A percentile compares a stretch with the other conserved stretches of the same genome.
Conservation (phyloP, 2,329 filamentous ascomycete genomes). For the Trichophyton equinum region DNA sequence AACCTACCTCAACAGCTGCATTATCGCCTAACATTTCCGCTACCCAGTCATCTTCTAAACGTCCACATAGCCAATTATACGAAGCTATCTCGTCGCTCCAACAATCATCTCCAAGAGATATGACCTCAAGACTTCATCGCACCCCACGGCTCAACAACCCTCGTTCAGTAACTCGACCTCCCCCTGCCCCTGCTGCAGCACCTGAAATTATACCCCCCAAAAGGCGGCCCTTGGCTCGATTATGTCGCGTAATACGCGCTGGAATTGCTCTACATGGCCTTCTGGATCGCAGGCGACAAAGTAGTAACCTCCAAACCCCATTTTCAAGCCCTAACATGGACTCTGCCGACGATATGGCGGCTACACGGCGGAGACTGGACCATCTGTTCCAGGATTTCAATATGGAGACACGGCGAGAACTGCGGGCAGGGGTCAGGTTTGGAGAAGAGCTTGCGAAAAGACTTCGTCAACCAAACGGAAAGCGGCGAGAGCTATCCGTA, state of each 20-base stretch:
- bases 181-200: constrained; percentile 1
- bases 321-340: constrained; percentile 9
- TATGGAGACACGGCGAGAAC: constrained; percentile 26
- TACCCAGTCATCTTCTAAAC: background rate
- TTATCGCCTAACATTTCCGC: background rate
- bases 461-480: constrained; percentile 15
- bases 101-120: background rate
- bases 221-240: constrained; percentile 18
- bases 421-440: constrained; percentile 31
- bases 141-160: background rate
- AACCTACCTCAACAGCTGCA: background rate
- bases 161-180: background rate
- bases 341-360: constrained; percentile 13
- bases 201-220: constrained; percentile 5
- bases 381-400: constrained; percentile 28
- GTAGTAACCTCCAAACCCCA: constrained; percentile 10
- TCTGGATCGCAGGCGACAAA: constrained; percentile 13
- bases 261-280: constrained; percentile 28
- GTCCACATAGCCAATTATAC: background rate
- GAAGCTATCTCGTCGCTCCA: background rate
- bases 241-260: constrained; percentile 26
- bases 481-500: constrained; percentile 1
- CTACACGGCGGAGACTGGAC: constrained; percentile 23
- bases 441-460: constrained; percentile 33
- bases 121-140: background rate